Evolutionary conservation across 805 yeast genomes (phyloP).

Genomic region (Saturnispora besseyi): DNA sequence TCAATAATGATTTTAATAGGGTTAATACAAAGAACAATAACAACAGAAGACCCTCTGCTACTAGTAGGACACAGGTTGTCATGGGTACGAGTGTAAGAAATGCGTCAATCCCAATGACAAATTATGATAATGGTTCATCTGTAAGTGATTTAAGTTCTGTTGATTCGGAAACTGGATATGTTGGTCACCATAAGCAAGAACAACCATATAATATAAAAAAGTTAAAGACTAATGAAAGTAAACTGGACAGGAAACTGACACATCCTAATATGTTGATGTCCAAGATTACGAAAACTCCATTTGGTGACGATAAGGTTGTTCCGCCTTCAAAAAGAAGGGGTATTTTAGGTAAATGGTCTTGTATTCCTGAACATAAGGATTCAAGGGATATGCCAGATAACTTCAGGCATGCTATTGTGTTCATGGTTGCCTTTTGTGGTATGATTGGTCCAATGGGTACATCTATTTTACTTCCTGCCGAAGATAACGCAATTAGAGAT

Average conservation of each 20-base stretch:
- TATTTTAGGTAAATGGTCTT: conserved; percentile 37
- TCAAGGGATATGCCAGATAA: conserved; percentile 51
- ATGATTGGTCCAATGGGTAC: conserved; percentile 87
- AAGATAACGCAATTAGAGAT: conserved; percentile 45
- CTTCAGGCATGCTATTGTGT: conserved; percentile 47
- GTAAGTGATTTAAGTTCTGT: not conserved
- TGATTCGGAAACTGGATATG: not conserved
- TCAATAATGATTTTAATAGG: not conserved
- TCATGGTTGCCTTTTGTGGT: conserved; percentile 64
- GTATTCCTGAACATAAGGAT: conserved; percentile 65
- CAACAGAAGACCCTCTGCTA: conserved; percentile 7
- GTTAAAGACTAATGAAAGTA: not conserved
- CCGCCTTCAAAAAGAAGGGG: conserved; percentile 48
- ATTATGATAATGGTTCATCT: not conserved
- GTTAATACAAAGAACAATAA: not conserved
- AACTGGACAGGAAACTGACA: conserved; percentile 5
- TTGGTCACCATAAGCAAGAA: not conserved
- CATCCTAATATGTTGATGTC: conserved; percentile 8
- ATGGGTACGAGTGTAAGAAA: conserved; percentile 1
- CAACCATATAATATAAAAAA: not conserved
- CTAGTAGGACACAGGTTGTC: conserved; percentile 3
- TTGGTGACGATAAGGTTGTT: conserved; percentile 24
- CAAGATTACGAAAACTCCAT: conserved; percentile 16
- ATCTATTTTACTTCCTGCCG: conserved; percentile 73
- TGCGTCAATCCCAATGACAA: not conserved